phyloP scores from a whole-genome alignment of 352 stramenopile genomes.

The Globisporangium uncinulatum region DNA sequence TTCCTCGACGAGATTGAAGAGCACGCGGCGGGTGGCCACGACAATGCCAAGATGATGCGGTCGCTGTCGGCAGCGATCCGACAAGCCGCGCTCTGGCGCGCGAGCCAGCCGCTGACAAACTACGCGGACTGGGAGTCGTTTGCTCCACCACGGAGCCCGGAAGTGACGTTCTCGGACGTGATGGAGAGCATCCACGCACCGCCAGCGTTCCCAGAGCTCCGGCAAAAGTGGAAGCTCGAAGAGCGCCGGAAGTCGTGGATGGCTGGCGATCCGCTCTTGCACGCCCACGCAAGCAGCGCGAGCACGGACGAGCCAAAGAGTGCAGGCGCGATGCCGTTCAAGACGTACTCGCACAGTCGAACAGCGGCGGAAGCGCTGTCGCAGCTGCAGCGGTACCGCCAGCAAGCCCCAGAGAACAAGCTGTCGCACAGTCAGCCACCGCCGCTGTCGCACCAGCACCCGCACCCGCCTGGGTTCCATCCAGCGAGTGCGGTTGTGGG shows the following conservation, averaged over 20 bases:
- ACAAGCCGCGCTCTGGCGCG: constrained; percentile 71
- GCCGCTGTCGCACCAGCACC: constrained; percentile 14
- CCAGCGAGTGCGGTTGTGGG: not conserved
- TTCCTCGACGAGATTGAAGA: constrained; percentile 76
- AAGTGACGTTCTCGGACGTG: constrained; percentile 74
- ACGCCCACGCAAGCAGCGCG: constrained; percentile 11
- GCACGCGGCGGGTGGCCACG: constrained; percentile 41
- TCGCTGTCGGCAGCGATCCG: constrained; percentile 73
- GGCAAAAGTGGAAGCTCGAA: constrained; percentile 43
- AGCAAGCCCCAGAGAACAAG: constrained; percentile 7
- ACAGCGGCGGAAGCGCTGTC: constrained; percentile 12
- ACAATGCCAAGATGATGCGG: constrained; percentile 65
- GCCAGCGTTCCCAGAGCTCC: constrained; percentile 41
- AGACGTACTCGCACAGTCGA: constrained; percentile 29
- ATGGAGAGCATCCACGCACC: constrained; percentile 50
- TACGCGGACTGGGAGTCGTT: constrained; percentile 67
- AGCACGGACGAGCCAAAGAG: constrained; percentile 2
- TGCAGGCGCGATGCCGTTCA: constrained; percentile 16
- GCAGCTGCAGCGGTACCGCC: constrained; percentile 14
- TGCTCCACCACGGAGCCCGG: constrained; percentile 41
- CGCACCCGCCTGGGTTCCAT: not conserved
- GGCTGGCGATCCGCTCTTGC: constrained; percentile 36
- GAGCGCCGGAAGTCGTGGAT: constrained; percentile 76
- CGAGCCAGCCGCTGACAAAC: constrained; percentile 61
- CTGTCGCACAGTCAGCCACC: constrained; percentile 26